phyloP scores from a whole-genome alignment of 2,329 filamentous ascomycete species.

The Epichloe gansuensis region DNA sequence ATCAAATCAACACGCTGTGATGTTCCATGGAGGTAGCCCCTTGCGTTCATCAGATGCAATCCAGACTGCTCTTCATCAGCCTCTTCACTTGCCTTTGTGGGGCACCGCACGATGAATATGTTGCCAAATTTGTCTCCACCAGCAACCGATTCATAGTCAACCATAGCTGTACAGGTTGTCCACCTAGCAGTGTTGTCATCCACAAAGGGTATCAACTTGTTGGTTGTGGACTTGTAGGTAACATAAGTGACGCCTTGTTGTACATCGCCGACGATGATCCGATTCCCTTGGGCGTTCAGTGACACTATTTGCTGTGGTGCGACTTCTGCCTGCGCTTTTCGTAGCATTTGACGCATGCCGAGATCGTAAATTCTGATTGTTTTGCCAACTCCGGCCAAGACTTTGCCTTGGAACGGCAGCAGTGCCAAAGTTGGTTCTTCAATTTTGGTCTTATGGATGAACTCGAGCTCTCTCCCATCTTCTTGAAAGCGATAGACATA shows the following conservation, averaged over 20 bases:
- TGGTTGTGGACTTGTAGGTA: conserved; percentile 85
- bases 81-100: conserved; percentile 72
- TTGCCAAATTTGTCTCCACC: conserved; percentile 98
- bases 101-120: conserved; percentile 81
- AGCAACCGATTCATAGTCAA: conserved; percentile 92
- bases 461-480: conserved; percentile 76
- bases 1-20: conserved; percentile 74
- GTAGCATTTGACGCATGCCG: conserved; percentile 80
- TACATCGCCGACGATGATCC: conserved; percentile 85
- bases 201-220: conserved; percentile 82
- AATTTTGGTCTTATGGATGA: conserved; percentile 92
- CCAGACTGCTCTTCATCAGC: conserved; percentile 87
- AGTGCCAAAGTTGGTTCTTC: conserved; percentile 84
- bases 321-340: conserved; percentile 76
- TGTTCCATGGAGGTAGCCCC: conserved; percentile 79
- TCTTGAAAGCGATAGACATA: conserved; percentile 86
- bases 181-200: conserved; percentile 84
- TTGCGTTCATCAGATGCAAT: conserved; percentile 79
- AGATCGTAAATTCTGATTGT: conserved; percentile 82
- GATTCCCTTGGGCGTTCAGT: conserved; percentile 78
- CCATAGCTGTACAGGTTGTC: conserved; percentile 84
- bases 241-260: conserved; percentile 85
- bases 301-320: conserved; percentile 75
- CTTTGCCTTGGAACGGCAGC: conserved; percentile 79
- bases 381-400: conserved; percentile 75